phyloP scores from a whole-genome alignment of 768 basidiomycete species.

The Suillus subluteus region DNA sequence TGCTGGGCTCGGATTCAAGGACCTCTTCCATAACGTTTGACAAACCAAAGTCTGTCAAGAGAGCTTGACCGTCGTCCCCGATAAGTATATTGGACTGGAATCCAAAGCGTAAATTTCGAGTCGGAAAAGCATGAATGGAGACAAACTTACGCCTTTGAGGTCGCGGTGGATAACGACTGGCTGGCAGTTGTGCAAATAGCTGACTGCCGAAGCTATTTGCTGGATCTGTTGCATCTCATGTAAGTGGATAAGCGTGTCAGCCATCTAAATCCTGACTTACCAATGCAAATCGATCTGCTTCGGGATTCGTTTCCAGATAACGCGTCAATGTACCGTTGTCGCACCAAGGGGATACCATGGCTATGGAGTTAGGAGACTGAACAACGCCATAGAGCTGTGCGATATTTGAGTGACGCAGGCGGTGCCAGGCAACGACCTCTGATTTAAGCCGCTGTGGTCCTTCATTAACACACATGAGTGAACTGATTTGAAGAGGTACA shows the following conservation, averaged over 20 bases:
- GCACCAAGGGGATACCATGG: constrained; percentile 71
- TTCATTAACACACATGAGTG: constrained; percentile 1
- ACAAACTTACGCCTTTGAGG: constrained; percentile 55
- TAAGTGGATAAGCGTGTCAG: background rate
- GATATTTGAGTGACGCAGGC: constrained; percentile 57
- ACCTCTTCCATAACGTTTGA: constrained; percentile 62
- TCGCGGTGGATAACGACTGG: constrained; percentile 64
- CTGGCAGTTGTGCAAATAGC: constrained; percentile 58
- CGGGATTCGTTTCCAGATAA: constrained; percentile 47
- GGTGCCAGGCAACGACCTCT: constrained; percentile 61
- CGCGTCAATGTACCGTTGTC: constrained; percentile 57
- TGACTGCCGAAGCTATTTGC: constrained; percentile 59
- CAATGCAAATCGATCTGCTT: constrained; percentile 48
- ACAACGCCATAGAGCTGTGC: constrained; percentile 58
- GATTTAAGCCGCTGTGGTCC: constrained; percentile 53
- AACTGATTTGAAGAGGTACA: background rate
- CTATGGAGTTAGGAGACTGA: constrained; percentile 52
- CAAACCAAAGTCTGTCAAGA: constrained; percentile 67
- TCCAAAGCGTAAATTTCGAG: background rate
- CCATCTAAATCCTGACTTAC: constrained; percentile 35
- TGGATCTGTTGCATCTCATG: constrained; percentile 39
- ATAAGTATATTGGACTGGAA: constrained; percentile 60
- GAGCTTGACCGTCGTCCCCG: constrained; percentile 50
- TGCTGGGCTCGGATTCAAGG: constrained; percentile 30
- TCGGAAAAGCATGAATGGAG: background rate